Base-by-base conservation (phyloP, 192 early-diverging fungal species). In the Backusella tuberculispora region DNA sequence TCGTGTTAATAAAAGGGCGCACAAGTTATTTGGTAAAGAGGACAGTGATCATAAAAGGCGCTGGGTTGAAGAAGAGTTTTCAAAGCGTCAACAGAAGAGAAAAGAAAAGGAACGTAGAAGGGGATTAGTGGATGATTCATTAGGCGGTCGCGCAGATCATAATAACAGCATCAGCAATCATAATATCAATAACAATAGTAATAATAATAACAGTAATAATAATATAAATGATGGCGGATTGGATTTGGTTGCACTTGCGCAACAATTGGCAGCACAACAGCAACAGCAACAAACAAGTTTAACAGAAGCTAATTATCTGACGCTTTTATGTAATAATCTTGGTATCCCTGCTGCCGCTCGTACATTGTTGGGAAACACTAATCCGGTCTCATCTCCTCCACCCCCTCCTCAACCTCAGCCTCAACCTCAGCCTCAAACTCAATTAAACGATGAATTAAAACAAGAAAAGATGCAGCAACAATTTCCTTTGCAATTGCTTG, bases 11-110 rank as follows among this genome's bases (percentile, higher is more conserved):
- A 92, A 90, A 79, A 83, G 90, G 0, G 90, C 90, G 2, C 88
- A 84, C 76, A 86, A 89, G 75, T 53, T 92, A 12, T 88, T 88
- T 77, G 90, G 87, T 48, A 79, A 80, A 26, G 73, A 72, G 5
- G 64, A 84, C 17, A 85, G 81, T 43, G 84, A 81, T 26, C 85
- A 79, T 60, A 92, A 92, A 80, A 75, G 81, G 4, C 76, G 72
- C 17, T 92, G 90, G 90, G 84, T 89, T 40, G 87, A 85, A 63
- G 87, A 90, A 72, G 90, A 92, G 74, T 92, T 92, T 84, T 75
- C 82, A 48, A 87, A 89, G 38, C 80, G 90, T n/a, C 90, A 88
- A 74, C 68, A 81, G 46, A 82, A 88, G 19, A 84, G 90, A 19
- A 85, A 83, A 53, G 85, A 88, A 21, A 92, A 92, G 74, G 90